phyloP scores from a whole-genome alignment of 371 early-diverging fungal species.

The Mortierella sp. region DNA sequence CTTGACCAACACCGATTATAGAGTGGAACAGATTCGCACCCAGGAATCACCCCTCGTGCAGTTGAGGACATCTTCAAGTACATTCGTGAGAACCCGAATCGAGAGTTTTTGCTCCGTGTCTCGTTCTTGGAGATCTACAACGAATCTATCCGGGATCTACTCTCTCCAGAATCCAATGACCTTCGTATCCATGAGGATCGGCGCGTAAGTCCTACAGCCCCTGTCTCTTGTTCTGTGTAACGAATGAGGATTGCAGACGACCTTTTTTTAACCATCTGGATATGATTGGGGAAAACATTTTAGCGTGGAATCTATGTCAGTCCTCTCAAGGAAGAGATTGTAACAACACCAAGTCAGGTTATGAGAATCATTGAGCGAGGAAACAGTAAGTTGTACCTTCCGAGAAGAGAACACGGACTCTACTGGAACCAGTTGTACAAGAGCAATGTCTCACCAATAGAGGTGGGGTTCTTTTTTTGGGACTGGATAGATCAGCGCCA shows the following conservation, averaged over 20 bases:
- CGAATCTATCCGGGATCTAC: constrained; percentile 87
- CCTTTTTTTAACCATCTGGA: too few species aligned
- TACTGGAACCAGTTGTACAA: too few species aligned
- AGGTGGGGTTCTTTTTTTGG: neutral
- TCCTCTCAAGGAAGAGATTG: constrained; percentile 89
- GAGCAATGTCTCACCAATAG: too few species aligned
- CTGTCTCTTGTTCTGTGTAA: too few species aligned
- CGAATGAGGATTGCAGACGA: too few species aligned
- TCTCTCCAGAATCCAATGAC: constrained; percentile 80
- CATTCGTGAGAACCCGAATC: constrained; percentile 66
- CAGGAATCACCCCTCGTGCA: constrained; percentile 88
- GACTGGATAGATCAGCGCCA: constrained; percentile 41
- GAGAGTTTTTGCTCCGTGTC: constrained; percentile 89
- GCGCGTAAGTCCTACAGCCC: constrained; percentile 14
- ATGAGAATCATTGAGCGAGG: constrained; percentile 81
- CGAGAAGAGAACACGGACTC: too few species aligned
- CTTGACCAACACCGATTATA: constrained; percentile 20
- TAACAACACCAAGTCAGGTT: constrained; percentile 85
- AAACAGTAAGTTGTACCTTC: constrained; percentile 62
- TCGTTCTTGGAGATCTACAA: constrained; percentile 98
- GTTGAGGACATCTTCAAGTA: constrained; percentile 83
- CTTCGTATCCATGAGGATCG: constrained; percentile 55
- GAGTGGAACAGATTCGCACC: constrained; percentile 75
- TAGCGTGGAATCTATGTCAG: constrained; percentile 89
- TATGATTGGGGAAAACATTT: neutral